A percentile compares a stretch with the other conserved stretches of the same genome.
Evolutionary conservation across 163 green algal species (phyloP).

Genomic region (Scenedesmus sp.): DNA sequence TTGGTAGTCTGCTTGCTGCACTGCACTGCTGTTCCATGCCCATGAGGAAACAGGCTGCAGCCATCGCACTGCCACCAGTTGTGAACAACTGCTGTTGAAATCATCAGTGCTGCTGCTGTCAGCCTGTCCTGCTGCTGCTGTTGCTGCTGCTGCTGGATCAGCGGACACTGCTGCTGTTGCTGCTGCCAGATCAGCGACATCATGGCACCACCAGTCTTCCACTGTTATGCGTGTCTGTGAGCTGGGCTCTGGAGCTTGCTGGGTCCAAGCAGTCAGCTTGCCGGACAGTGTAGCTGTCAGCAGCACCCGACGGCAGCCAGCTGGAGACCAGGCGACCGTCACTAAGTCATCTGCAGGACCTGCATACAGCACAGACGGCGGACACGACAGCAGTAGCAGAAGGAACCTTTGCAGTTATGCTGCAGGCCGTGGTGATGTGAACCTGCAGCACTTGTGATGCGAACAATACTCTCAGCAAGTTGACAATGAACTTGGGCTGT

Average conservation of each 20-base stretch:
- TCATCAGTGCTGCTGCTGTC: background rate
- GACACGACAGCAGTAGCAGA: background rate
- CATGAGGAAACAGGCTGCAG: slow-evolving; percentile 12
- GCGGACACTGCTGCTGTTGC: background rate
- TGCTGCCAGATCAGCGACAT: slow-evolving; percentile 14
- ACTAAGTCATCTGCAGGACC: slow-evolving; percentile 30
- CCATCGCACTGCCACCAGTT: slow-evolving; percentile 10
- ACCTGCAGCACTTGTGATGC: background rate
- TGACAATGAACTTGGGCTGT: too few species aligned
- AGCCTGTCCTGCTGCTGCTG: background rate
- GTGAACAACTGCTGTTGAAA: background rate
- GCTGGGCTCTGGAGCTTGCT: slow-evolving; percentile 19
- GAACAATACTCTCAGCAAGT: too few species aligned
- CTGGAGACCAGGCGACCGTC: slow-evolving; percentile 28
- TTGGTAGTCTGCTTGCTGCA: slow-evolving; percentile 27
- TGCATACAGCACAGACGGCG: background rate
- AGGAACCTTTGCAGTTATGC: background rate
- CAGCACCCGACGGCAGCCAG: slow-evolving; percentile 31
- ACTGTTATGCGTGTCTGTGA: slow-evolving; percentile 25
- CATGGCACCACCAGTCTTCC: slow-evolving; percentile 40
- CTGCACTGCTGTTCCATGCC: background rate
- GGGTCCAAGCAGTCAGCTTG: background rate
- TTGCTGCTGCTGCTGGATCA: background rate
- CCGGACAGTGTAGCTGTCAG: slow-evolving; percentile 21
- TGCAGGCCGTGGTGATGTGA: background rate